Evolutionary conservation across 2,329 filamentous ascomycete genomes (phyloP).

Genomic region (Harringtonia aguacate): DNA sequence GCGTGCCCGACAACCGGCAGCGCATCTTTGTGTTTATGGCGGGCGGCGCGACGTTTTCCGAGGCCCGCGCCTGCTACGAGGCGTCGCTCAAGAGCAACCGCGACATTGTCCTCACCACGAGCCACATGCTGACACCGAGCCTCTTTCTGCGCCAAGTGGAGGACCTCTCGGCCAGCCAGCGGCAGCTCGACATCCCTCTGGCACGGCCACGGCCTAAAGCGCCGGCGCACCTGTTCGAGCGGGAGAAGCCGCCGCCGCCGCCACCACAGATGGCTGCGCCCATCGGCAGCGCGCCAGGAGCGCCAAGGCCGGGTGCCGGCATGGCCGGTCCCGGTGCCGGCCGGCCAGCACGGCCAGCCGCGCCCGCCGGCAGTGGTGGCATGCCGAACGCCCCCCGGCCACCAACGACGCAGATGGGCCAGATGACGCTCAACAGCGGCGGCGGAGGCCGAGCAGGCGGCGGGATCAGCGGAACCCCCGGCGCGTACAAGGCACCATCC

Average conservation of each 20-base stretch:
- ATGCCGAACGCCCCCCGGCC: slow-evolving; percentile 24
- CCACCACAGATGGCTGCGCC: slow-evolving; percentile 25
- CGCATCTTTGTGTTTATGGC: slow-evolving; percentile 91
- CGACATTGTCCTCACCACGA: slow-evolving; percentile 81
- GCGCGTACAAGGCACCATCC: slow-evolving; percentile 10
- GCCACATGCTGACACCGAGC: slow-evolving; percentile 82
- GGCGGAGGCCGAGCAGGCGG: slow-evolving; percentile 16
- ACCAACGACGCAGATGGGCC: slow-evolving; percentile 44
- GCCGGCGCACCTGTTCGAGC: slow-evolving; percentile 78
- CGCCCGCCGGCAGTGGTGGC: slow-evolving; percentile 16
- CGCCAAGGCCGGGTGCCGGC: background rate
- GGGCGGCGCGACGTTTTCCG: slow-evolving; percentile 88
- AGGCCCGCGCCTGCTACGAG: slow-evolving; percentile 83
- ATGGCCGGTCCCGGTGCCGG: slow-evolving; percentile 6
- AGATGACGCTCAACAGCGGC: slow-evolving; percentile 36
- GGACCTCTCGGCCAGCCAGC: slow-evolving; percentile 66
- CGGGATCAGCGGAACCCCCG: slow-evolving; percentile 13
- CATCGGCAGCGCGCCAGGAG: slow-evolving; percentile 5
- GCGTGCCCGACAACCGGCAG: slow-evolving; percentile 71
- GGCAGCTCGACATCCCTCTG: slow-evolving; percentile 67
- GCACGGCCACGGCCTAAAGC: slow-evolving; percentile 73
- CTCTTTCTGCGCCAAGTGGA: slow-evolving; percentile 75
- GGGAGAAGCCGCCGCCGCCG: slow-evolving; percentile 44
- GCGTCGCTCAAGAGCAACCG: slow-evolving; percentile 59
- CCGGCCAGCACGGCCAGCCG: background rate